Evolutionary conservation across 139 green algal genomes (phyloP).

Genomic region (Chlorella sp.): DNA sequence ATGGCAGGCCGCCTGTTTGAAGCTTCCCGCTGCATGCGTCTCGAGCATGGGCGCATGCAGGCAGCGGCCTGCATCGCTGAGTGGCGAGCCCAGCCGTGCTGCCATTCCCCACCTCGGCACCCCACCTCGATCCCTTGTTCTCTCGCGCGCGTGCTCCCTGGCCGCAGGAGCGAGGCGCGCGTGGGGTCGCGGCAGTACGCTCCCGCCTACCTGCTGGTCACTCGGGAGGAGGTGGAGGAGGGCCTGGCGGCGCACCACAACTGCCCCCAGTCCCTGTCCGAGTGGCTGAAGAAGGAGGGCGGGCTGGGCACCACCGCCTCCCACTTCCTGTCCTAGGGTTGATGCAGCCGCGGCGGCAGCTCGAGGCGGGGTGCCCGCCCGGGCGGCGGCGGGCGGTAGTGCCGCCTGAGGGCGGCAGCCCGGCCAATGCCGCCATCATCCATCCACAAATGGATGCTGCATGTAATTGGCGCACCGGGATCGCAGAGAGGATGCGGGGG

Average conservation of each 20-base stretch:
- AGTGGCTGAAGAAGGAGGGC: slow-evolving; percentile 50
- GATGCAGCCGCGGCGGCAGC: too few relatives aligned
- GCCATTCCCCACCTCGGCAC: too few relatives aligned
- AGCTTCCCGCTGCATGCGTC: too few relatives aligned
- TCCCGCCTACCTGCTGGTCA: slow-evolving; percentile 38
- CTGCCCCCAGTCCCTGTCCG: slow-evolving; percentile 41
- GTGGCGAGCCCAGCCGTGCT: too few relatives aligned
- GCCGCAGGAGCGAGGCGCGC: slow-evolving; percentile 39
- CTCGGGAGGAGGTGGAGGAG: slow-evolving; percentile 44
- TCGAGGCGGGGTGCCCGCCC: background rate
- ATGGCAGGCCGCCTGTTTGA: too few relatives aligned
- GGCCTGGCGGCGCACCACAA: slow-evolving; percentile 43
- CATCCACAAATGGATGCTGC: too few relatives aligned
- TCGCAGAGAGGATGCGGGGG: too few relatives aligned
- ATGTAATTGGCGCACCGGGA: too few relatives aligned
- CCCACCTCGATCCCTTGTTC: background rate
- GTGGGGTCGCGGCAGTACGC: slow-evolving; percentile 38
- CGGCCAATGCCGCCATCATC: too few relatives aligned
- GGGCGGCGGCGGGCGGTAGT: background rate
- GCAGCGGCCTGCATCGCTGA: too few relatives aligned
- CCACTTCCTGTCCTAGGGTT: slow-evolving; percentile 5
- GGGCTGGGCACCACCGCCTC: slow-evolving; percentile 42
- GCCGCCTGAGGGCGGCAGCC: too few relatives aligned
- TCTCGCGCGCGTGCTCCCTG: background rate
- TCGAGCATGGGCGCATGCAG: too few relatives aligned